These are phyloP conservation scores for Cryptococcus sp. DNA, from an alignment of 1,284 basidiomycete genomes.

Conservation along the genomic window DNA sequence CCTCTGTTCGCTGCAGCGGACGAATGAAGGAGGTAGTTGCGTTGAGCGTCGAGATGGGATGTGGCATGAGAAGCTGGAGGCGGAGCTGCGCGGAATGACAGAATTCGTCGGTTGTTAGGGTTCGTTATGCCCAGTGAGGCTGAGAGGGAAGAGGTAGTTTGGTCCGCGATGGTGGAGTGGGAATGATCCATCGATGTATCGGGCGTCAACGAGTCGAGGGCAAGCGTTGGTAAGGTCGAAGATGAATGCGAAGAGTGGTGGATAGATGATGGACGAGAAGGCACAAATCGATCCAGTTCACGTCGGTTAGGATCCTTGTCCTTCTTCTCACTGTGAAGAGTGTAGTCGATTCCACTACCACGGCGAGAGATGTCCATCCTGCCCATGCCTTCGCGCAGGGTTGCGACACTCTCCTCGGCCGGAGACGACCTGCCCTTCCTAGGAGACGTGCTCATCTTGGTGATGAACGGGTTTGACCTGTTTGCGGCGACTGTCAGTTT, in stretches of 20 bases:
- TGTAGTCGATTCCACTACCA: conserved; percentile 24
- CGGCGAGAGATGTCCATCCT: conserved; percentile 45
- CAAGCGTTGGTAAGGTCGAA: conserved; percentile 36
- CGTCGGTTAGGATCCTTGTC: conserved; percentile 24
- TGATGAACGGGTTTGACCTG: conserved; percentile 43
- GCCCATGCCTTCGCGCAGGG: conserved; percentile 44
- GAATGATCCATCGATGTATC: conserved; percentile 32
- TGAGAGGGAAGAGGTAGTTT: conserved; percentile 35
- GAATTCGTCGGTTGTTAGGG: conserved; percentile 41
- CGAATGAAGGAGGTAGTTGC: conserved; percentile 46
- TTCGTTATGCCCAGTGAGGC: conserved; percentile 34
- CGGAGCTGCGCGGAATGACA: conserved; percentile 50
- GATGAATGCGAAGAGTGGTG: conserved; percentile 34
- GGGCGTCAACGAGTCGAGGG: conserved; percentile 30
- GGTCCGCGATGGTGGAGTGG: conserved; percentile 22
- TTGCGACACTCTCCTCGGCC: conserved; percentile 27
- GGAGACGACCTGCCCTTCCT: conserved; percentile 10
- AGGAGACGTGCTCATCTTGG: conserved; percentile 17
- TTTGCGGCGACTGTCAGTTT: neutral
- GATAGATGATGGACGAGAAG: conserved; percentile 41
- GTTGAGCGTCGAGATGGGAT: conserved; percentile 47
- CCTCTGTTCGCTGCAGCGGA: conserved; percentile 34
- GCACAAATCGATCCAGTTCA: conserved; percentile 52
- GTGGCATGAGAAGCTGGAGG: conserved; percentile 47
- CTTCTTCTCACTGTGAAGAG: conserved; percentile 13